Evolutionary conservation across 345 rosid species (phyloP).

Genomic region (Hibiscus tridactylites): DNA sequence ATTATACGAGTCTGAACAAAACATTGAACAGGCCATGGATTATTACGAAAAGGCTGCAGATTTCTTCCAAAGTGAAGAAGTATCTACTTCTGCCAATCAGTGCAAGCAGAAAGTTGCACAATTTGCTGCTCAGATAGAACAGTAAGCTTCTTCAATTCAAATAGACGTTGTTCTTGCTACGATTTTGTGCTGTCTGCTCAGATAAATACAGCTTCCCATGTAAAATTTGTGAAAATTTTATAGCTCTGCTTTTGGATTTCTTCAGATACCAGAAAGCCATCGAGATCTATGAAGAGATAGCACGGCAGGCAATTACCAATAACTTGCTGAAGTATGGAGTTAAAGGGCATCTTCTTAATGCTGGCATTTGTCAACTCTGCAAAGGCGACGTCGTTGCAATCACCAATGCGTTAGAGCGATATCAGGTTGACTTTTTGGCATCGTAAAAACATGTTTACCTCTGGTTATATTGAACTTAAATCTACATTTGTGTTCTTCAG

Average conservation of each 20-base stretch:
- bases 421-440: slow-evolving; percentile 50
- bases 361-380: slow-evolving; percentile 94
- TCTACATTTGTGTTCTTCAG: neutral
- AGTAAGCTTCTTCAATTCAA: slow-evolving; percentile 39
- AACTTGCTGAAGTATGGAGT: slow-evolving; percentile 94
- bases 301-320: slow-evolving; percentile 56
- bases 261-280: slow-evolving; percentile 78
- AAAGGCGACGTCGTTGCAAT: slow-evolving; percentile 83
- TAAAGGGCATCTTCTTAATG: slow-evolving; percentile 97
- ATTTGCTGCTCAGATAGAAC: slow-evolving; percentile 79
- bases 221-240: neutral
- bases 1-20: neutral
- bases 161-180: neutral
- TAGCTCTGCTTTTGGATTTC: slow-evolving; percentile 12
- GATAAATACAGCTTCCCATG: neutral
- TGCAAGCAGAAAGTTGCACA: slow-evolving; percentile 97
- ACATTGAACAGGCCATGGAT: neutral
- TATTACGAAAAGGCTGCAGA: slow-evolving; percentile 76
- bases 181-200: neutral
- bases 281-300: slow-evolving; percentile 90
- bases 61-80: slow-evolving; percentile 72
- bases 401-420: slow-evolving; percentile 77
- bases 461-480: neutral
- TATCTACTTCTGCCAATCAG: slow-evolving; percentile 89
- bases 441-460: neutral